A percentile compares a stretch with the other conserved stretches of the same genome.
These are phyloP conservation scores for Magnusiomyces suaveolens DNA, from an alignment of 1,139 yeast species.

Conservation along the genomic window DNA sequence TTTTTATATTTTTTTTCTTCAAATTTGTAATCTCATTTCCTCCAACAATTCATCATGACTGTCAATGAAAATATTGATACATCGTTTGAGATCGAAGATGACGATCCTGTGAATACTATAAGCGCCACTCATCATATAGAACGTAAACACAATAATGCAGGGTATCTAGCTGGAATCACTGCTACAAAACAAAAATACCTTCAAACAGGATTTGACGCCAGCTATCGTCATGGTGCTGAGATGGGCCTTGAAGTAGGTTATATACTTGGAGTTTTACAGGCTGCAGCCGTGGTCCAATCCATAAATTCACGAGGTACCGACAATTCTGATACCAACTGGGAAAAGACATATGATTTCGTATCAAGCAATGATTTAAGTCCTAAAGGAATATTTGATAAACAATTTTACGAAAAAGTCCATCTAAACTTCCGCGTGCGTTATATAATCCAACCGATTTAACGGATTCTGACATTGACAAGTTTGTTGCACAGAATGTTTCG, in stretches of 20 bases:
- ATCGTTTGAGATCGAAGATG: no score
- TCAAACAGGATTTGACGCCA: constrained; percentile 67
- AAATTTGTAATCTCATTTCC: no score
- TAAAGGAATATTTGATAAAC: constrained; percentile 37
- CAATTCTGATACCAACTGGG: not conserved
- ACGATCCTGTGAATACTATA: no score
- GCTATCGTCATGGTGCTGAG: constrained; percentile 59
- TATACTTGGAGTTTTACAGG: constrained; percentile 41
- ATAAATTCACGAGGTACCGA: constrained; percentile 3
- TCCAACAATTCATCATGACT: no score
- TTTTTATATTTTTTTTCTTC: no score
- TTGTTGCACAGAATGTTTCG: not conserved
- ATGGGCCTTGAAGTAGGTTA: constrained; percentile 55
- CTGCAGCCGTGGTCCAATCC: constrained; percentile 5
- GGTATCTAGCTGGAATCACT: constrained; percentile 68
- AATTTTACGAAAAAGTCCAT: constrained; percentile 42
- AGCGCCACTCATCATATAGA: constrained; percentile 24
- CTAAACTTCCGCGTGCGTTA: constrained; percentile 27
- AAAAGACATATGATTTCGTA: constrained; percentile 15
- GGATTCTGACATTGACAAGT: not conserved
- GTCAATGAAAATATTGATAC: no score
- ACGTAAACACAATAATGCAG: constrained; percentile 64
- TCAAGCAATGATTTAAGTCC: constrained; percentile 44
- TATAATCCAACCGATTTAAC: constrained; percentile 10
- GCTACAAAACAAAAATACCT: constrained; percentile 52